Conservation (phyloP, 2,329 filamentous ascomycete genomes). For the Aspergillus eucalypticola region DNA sequence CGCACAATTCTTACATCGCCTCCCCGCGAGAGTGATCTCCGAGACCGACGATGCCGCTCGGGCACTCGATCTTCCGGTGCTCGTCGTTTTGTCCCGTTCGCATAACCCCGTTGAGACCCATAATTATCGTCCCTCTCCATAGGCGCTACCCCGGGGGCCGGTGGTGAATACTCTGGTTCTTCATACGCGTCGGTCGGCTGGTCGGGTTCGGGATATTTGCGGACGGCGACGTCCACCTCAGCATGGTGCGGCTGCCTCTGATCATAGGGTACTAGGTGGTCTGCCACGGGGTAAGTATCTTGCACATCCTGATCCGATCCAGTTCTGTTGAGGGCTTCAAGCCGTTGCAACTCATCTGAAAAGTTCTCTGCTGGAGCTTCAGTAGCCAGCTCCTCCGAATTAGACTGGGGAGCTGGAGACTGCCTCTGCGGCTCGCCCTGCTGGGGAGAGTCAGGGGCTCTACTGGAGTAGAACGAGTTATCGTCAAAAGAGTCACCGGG, state of each 20-base stretch:
- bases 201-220: slow-evolving; percentile 24
- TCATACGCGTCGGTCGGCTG: slow-evolving; percentile 40
- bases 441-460: slow-evolving; percentile 73
- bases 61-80: slow-evolving; percentile 40
- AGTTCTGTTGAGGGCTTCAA: slow-evolving; percentile 40
- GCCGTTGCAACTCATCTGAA: slow-evolving; percentile 39
- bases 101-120: slow-evolving; percentile 25
- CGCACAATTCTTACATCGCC: slow-evolving; percentile 65
- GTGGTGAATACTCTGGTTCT: slow-evolving; percentile 52
- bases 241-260: slow-evolving; percentile 32
- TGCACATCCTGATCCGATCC: slow-evolving; percentile 41
- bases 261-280: slow-evolving; percentile 32
- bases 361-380: slow-evolving; percentile 36
- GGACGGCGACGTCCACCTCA: slow-evolving; percentile 22
- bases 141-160: slow-evolving; percentile 42
- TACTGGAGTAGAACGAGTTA: slow-evolving; percentile 94
- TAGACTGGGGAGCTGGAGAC: slow-evolving; percentile 32
- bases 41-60: slow-evolving; percentile 44
- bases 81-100: slow-evolving; percentile 40
- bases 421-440: slow-evolving; percentile 38
- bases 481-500: slow-evolving; percentile 84
- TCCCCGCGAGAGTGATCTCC: slow-evolving; percentile 40
- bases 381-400: slow-evolving; percentile 35
- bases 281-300: slow-evolving; percentile 43
- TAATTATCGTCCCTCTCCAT: slow-evolving; percentile 30